Percentiles rank a stretch among this genome's conserved stretches.
Conservation (phyloP, 2,329 filamentous ascomycete genomes). For the Stachybotrys elegans region DNA sequence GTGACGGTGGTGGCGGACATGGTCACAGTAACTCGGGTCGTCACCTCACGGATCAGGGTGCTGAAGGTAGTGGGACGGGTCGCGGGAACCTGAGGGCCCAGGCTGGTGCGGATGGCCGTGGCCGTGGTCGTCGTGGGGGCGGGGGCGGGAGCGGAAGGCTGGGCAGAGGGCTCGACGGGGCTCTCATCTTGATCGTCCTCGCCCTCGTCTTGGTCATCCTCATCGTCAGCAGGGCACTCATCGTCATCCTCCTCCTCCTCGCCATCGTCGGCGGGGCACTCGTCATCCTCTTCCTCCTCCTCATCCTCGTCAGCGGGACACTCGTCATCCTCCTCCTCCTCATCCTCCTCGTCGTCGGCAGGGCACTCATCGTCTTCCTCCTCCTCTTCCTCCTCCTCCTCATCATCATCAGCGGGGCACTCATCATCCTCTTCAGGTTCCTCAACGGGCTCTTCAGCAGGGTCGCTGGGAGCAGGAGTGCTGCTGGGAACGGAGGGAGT, state of each 20-base stretch:
- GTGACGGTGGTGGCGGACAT: not conserved
- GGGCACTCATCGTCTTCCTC: slow-evolving; percentile 8
- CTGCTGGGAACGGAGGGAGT: slow-evolving; percentile 4
- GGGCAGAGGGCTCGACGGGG: slow-evolving; percentile 4
- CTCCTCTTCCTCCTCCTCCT: slow-evolving; percentile 5
- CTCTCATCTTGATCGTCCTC: slow-evolving; percentile 9
- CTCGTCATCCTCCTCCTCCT: slow-evolving; percentile 6
- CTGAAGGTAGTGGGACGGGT: slow-evolving; percentile 1
- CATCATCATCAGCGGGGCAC: slow-evolving; percentile 7
- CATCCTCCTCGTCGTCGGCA: slow-evolving; percentile 3
- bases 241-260: slow-evolving; percentile 10
- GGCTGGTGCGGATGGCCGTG: not conserved
- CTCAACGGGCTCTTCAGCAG: slow-evolving; percentile 4
- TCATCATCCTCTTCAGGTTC: slow-evolving; percentile 9
- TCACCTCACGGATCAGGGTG: slow-evolving; percentile 1
- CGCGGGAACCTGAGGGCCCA: no score
- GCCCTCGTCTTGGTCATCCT: not conserved
- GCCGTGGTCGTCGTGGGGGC: slow-evolving; percentile 2
- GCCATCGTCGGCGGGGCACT: slow-evolving; percentile 4
- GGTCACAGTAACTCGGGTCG: not conserved
- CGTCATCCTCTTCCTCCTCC: slow-evolving; percentile 12
- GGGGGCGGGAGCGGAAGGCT: not conserved
- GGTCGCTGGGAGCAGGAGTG: slow-evolving; percentile 4
- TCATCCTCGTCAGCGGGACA: slow-evolving; percentile 10
- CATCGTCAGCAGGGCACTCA: slow-evolving; percentile 14